Evolutionary conservation across 2,329 filamentous ascomycete species (phyloP), one percentile per base, ranked within the genome.

Genomic region (Sclerotiophoma versabilis): DNA sequence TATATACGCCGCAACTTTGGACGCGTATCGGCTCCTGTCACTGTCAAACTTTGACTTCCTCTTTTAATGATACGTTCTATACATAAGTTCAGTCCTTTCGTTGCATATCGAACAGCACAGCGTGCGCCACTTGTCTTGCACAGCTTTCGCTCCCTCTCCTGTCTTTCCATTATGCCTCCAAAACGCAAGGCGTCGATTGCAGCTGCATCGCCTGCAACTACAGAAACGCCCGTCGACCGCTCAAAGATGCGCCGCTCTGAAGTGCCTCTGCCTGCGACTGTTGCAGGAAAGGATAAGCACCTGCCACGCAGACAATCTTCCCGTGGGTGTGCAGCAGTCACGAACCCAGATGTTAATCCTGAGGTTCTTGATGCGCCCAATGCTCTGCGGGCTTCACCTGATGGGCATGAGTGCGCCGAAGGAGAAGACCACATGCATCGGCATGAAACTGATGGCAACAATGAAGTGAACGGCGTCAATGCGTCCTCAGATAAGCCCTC

Each of bases 371-470:
- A 80, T 56, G 76, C 75, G 4, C 68, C 75, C 4, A 67, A 72
- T 54, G 77, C 78, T 11, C 61, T 75, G 33, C 70, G 76, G 34
- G 77, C 78, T 32, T 80, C 78, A 43, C 78, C 78, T 14, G 77
- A 80, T 54, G 70, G 71, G 55, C 74, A 68, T 39, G 65, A 68
- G 33, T 54, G 51, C 46, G 34, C 51, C 46, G 51, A 49, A 33
- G 27, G 10, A 30, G 57, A 58, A 29, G 44, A 56, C 34, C 42
- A 59, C 30, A 36, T 59, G 41, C 47, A 57, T 33, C 50, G 57
- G 33, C 42, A 52, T 38, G 47, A 49, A 12, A 57, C 45, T 32
- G 44, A 59, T 23, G 62, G 34, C 47, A 47, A 32, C 32, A 42
- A 36, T 46, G 41, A 53, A 25, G 38, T 54, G 32, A 60, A 59